Conservation (phyloP, 1,139 yeast genomes). For the Zhuliangozyma parablackwelliae region DNA sequence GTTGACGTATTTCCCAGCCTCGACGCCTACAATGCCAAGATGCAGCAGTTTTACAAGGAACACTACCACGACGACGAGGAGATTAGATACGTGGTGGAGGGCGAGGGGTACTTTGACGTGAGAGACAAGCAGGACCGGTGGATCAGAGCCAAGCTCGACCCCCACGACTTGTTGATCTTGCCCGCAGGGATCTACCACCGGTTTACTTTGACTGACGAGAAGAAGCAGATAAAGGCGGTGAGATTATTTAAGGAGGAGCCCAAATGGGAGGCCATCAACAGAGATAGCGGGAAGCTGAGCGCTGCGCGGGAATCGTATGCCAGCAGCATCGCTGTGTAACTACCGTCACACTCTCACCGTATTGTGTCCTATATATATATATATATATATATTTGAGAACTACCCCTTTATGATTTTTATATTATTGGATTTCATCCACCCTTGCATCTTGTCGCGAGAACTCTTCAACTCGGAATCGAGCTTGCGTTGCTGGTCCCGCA, state of each 20-base stretch:
- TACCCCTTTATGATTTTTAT: conserved; percentile 52
- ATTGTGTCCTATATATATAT: too few species aligned
- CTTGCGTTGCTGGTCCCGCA: conserved; percentile 38
- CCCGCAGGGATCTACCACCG: conserved; percentile 96
- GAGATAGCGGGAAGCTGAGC: conserved; percentile 34
- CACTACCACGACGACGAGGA: conserved; percentile 98
- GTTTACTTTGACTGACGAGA: conserved; percentile 62
- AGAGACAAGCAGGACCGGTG: conserved; percentile 66
- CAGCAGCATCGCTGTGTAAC: conserved; percentile 19
- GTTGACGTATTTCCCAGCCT: conserved; percentile 61
- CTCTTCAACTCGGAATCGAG: conserved; percentile 44
- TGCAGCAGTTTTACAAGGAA: conserved; percentile 72
- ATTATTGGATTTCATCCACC: conserved; percentile 64
- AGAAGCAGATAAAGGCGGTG: conserved; percentile 67
- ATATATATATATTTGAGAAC: background rate
- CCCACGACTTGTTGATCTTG: conserved; percentile 65
- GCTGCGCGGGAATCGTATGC: conserved; percentile 29
- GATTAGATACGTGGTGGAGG: conserved; percentile 83
- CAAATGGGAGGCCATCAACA: conserved; percentile 86
- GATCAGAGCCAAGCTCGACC: conserved; percentile 67
- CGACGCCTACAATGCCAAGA: conserved; percentile 56
- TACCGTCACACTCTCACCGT: too few species aligned
- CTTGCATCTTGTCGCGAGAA: conserved; percentile 53
- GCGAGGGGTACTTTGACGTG: conserved; percentile 90
- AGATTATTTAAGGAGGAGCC: conserved; percentile 93